Base-by-base conservation (phyloP, 2,329 filamentous ascomycete species). In the Lomentospora prolificans region DNA sequence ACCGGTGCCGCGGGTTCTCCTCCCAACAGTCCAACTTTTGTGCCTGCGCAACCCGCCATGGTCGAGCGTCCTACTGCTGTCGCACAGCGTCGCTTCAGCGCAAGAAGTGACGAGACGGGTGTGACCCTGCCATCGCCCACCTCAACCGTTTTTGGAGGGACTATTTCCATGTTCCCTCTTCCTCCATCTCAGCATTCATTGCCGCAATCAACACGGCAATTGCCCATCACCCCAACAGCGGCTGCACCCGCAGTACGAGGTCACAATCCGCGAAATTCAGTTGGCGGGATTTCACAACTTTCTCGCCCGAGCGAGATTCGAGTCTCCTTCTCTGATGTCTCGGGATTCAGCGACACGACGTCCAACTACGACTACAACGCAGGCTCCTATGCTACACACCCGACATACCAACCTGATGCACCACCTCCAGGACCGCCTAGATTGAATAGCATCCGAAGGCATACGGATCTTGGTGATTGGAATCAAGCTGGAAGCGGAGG, bases 91-190 rank as follows among this genome's bases (percentile, higher is more conserved):
- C 44, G 44, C 22, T 10, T 48, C 22, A 48, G 44, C 44, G 10
- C 44, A 22, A 25, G 17, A 10, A 48, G 44, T 19, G 44, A 22
- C 44, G 44, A 22, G 6, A 48, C 17, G 6, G 44, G 17, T 10
- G 22, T 19, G 2, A 48, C 44, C 22, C 17, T 48, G 22, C 44
- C 44, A 22, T 48, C 44, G 3, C 44, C 44, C 12, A 48, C 44
- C 10, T 48, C 44, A 2, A 48, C 44, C 44, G 44, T 48, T 9
- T 48, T 48, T 19, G 44, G 44, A n/a, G 44, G 44, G 4, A 48
- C 44, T 14, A 48, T 48, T 25, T 48, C 44, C 22, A 48, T 48
- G 44, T 48, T 48, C 44, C 44, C 44, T 17, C 44, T 48, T 27
- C 44, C 44, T 2, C 44, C 44, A 2, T 48, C 44, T 9, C 44